These are phyloP conservation scores for Paramyrothecium roridum DNA, from an alignment of 2,329 filamentous ascomycete genomes.

Conservation along the genomic window DNA sequence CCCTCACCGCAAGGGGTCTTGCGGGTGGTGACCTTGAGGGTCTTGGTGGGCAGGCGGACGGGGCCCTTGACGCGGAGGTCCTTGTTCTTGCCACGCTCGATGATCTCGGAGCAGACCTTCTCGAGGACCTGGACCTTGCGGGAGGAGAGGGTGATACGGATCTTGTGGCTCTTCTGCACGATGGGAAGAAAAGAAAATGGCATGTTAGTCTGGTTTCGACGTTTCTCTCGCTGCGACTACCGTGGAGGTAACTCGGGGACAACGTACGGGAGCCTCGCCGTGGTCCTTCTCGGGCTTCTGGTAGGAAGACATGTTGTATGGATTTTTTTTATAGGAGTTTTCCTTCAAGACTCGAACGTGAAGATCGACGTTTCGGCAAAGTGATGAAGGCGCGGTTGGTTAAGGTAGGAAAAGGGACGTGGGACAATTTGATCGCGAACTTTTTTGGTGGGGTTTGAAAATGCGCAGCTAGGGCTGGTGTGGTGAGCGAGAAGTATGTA, in stretches of 20 bases:
- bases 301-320: constrained; percentile 73
- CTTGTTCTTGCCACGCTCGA: constrained; percentile 98
- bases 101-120: constrained; percentile 97
- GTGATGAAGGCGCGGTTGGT: constrained; percentile 62
- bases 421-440: constrained; percentile 12
- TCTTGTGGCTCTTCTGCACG: constrained; percentile 84
- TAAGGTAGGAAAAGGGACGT: neutral
- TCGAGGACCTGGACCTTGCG: constrained; percentile 94
- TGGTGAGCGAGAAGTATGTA: constrained; percentile 2
- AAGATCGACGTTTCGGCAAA: constrained; percentile 65
- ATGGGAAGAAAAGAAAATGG: neutral
- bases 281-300: constrained; percentile 94
- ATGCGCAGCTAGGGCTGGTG: constrained; percentile 9
- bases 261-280: constrained; percentile 77
- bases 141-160: constrained; percentile 95
- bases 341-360: constrained; percentile 80
- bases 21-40: constrained; percentile 92
- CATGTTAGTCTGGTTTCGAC: constrained; percentile 8
- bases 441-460: constrained; percentile 12
- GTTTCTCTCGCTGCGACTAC: neutral
- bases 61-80: constrained; percentile 97
- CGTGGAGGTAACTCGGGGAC: constrained; percentile 1
- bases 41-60: constrained; percentile 96
- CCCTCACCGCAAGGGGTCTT: constrained; percentile 99
- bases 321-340: constrained; percentile 10